These are phyloP conservation scores for Jatropha multifida DNA, from an alignment of 441 rosid genomes.

Conservation along the genomic window DNA sequence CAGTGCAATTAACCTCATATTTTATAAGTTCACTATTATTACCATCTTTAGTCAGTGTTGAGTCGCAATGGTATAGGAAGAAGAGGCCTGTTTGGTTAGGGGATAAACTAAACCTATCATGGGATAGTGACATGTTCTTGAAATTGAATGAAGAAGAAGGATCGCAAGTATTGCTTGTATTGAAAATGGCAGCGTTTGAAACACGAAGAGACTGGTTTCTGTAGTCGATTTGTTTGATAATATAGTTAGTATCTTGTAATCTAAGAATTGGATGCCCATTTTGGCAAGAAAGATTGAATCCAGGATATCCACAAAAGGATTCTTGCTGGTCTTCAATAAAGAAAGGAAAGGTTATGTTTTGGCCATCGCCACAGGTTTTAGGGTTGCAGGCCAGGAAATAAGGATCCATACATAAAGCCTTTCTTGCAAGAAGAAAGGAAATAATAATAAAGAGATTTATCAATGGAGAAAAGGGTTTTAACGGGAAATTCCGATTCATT, in stretches of 20 bases:
- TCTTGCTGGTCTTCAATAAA: constrained; percentile 26
- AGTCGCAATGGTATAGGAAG: constrained; percentile 38
- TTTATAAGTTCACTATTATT: constrained; percentile 1
- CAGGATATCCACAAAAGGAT: constrained; percentile 47
- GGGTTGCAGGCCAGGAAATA: constrained; percentile 32
- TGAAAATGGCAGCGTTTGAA: constrained; percentile 25
- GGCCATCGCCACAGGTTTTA: constrained; percentile 36
- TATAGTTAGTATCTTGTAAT: constrained; percentile 18
- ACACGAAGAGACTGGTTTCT: constrained; percentile 35
- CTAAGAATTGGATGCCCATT: constrained; percentile 28
- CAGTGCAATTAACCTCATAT: constrained; percentile 17
- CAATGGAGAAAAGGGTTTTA: background rate
- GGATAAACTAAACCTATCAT: constrained; percentile 9
- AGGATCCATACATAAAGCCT: constrained; percentile 26
- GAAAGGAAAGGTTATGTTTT: constrained; percentile 43
- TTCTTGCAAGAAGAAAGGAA: constrained; percentile 19
- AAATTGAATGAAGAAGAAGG: constrained; percentile 1
- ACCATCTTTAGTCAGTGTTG: background rate
- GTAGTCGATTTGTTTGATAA: constrained; percentile 33
- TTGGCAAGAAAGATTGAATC: constrained; percentile 43
- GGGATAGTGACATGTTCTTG: constrained; percentile 34
- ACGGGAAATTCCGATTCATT: constrained; percentile 13
- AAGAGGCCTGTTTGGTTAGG: background rate
- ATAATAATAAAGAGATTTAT: constrained; percentile 2
- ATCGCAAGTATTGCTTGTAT: constrained; percentile 14